Evolutionary conservation across 2,329 filamentous ascomycete species (phyloP).

Genomic region (Claviceps pusilla): DNA sequence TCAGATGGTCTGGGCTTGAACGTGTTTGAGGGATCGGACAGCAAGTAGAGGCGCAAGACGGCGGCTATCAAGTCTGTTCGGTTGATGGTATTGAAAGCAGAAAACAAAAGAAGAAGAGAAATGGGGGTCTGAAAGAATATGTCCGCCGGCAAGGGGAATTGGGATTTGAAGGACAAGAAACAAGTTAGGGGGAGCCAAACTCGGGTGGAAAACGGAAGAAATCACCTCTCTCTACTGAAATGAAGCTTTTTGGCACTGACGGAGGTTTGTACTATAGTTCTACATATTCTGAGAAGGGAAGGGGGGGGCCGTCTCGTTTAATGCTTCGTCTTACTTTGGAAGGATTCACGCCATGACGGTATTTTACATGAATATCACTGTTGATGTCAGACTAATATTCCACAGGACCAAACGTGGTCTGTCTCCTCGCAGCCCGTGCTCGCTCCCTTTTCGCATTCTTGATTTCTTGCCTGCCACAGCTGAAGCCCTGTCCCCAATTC

Average conservation of each 20-base stretch:
- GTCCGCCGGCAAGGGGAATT: neutral
- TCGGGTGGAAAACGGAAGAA: neutral
- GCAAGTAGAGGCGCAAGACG: conserved; percentile 19
- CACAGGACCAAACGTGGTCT: neutral
- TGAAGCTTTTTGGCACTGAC: neutral
- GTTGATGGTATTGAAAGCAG: neutral
- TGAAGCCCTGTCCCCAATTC: no score
- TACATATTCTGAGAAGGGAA: neutral
- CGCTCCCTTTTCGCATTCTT: no score
- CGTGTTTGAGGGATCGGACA: conserved; percentile 45
- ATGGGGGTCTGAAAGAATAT: neutral
- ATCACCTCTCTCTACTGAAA: conserved; percentile 2
- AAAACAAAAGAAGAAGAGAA: neutral
- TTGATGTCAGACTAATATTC: neutral
- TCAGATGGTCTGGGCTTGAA: conserved; percentile 83
- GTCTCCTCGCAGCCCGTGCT: no score
- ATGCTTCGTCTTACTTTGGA: neutral
- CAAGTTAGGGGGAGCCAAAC: neutral
- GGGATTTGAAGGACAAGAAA: neutral
- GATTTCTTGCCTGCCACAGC: no score
- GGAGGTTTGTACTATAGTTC: conserved; percentile 4
- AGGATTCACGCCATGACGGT: neutral
- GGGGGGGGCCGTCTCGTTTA: neutral
- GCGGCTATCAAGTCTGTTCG: neutral
- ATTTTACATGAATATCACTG: neutral